Conservation (phyloP, 352 stramenopile species). For the Pythium guiyangense region DNA sequence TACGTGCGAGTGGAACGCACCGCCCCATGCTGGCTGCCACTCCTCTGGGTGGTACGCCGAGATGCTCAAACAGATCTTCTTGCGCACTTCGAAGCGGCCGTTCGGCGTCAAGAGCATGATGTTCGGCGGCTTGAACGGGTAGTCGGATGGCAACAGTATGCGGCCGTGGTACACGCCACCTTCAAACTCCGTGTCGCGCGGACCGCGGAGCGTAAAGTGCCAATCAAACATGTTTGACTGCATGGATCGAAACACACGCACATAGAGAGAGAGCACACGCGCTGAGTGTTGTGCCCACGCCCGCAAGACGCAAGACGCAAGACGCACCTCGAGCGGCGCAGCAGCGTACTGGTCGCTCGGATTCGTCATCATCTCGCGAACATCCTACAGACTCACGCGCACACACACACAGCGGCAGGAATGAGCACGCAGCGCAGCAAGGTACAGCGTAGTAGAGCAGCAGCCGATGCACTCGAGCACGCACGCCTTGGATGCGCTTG, state of each 20-base stretch:
- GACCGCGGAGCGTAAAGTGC: conserved; percentile 98
- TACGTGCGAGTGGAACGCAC: too few species aligned
- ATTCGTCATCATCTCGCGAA: conserved; percentile 86
- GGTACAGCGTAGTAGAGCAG: not conserved
- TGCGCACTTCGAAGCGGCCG: conserved; percentile 96
- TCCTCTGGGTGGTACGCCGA: conserved; percentile 97
- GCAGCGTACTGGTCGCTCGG: conserved; percentile 81
- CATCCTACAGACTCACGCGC: conserved; percentile 63
- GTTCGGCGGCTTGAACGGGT: conserved; percentile 96
- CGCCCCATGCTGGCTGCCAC: conserved; percentile 93
- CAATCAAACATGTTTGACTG: conserved; percentile 90
- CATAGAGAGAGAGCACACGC: not conserved
- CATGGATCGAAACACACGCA: too few species aligned
- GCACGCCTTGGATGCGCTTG: conserved; percentile 82
- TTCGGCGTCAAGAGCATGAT: conserved; percentile 98
- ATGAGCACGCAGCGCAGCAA: too few species aligned
- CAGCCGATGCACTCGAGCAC: not conserved
- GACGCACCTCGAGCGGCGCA: conserved; percentile 59
- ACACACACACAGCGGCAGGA: not conserved
- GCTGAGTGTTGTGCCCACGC: too few species aligned
- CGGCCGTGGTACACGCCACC: conserved; percentile 97
- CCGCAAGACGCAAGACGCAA: not conserved
- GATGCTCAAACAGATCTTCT: conserved; percentile 99
- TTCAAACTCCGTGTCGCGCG: conserved; percentile 94
- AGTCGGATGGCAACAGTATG: conserved; percentile 94